phyloP scores from a whole-genome alignment of 495 filamentous ascomycete species.

The Penicillium waksmanii region DNA sequence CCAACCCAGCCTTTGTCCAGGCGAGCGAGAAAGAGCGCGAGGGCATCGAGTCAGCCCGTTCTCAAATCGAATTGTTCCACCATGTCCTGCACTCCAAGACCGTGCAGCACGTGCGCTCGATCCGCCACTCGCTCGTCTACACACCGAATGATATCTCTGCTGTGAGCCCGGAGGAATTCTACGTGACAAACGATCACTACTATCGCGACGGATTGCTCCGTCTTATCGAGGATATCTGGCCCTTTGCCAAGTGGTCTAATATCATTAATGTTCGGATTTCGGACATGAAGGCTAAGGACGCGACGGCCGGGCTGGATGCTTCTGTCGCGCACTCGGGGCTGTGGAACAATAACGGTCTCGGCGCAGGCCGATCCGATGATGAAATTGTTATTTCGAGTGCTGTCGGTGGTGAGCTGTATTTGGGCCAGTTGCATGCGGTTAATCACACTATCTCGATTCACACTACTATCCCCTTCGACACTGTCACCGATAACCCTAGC shows the following conservation, averaged over 20 bases:
- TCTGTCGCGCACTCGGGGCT: slow-evolving; percentile 44
- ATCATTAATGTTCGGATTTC: slow-evolving; percentile 41
- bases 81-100: slow-evolving; percentile 44
- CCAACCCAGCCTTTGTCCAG: slow-evolving; percentile 44
- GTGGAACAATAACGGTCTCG: slow-evolving; percentile 61
- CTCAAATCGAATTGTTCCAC: slow-evolving; percentile 63
- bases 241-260: slow-evolving; percentile 43
- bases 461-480: slow-evolving; percentile 46
- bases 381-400: slow-evolving; percentile 55
- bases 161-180: slow-evolving; percentile 50
- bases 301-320: slow-evolving; percentile 43
- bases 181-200: slow-evolving; percentile 65
- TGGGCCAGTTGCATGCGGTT: slow-evolving; percentile 24
- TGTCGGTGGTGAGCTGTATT: slow-evolving; percentile 37
- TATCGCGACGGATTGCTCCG: slow-evolving; percentile 53
- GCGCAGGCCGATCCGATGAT: slow-evolving; percentile 47
- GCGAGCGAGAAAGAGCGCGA: slow-evolving; percentile 7
- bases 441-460: slow-evolving; percentile 44
- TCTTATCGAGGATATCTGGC: slow-evolving; percentile 40
- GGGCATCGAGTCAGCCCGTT: slow-evolving; percentile 40
- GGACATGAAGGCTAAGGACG: slow-evolving; percentile 14
- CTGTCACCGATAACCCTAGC: slow-evolving; percentile 59
- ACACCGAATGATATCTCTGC: slow-evolving; percentile 66
- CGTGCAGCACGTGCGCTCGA: slow-evolving; percentile 48
- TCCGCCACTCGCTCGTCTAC: slow-evolving; percentile 47